phyloP scores from a whole-genome alignment of 2,329 filamentous ascomycete species.

The Fusarium coffeatum region DNA sequence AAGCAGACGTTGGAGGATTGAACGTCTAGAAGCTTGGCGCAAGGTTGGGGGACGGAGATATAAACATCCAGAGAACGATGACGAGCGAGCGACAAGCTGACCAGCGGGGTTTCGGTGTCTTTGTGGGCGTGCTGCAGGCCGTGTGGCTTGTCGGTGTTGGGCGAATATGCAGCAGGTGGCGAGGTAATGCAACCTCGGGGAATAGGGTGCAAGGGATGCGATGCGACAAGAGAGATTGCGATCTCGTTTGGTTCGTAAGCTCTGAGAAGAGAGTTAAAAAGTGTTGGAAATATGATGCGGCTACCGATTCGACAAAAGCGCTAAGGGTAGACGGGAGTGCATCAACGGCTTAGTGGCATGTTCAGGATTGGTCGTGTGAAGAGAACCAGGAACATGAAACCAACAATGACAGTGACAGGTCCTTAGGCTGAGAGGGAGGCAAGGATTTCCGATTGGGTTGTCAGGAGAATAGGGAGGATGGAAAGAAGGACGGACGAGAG shows the following conservation, averaged over 20 bases:
- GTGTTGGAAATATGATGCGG: background rate
- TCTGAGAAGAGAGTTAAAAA: conserved; percentile 8
- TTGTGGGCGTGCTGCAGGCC: conserved; percentile 30
- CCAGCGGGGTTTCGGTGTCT: conserved; percentile 35
- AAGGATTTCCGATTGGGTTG: conserved; percentile 9
- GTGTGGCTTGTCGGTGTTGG: conserved; percentile 33
- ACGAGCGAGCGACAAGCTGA: conserved; percentile 37
- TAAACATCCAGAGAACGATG: conserved; percentile 25
- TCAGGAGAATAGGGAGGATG: background rate
- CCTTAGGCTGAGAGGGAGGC: background rate
- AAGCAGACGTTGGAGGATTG: conserved; percentile 17
- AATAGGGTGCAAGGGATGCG: conserved; percentile 23
- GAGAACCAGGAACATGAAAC: conserved; percentile 39
- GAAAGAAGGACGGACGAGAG: background rate
- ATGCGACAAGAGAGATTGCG: conserved; percentile 28
- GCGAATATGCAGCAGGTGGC: conserved; percentile 24
- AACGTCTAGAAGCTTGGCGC: conserved; percentile 22
- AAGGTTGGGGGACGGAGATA: conserved; percentile 29
- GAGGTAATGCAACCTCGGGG: conserved; percentile 33
- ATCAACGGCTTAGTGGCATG: conserved; percentile 40
- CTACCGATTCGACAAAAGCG: conserved; percentile 3
- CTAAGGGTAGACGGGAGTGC: conserved; percentile 35
- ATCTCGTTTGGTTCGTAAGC: conserved; percentile 4
- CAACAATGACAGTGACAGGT: background rate
- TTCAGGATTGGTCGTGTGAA: conserved; percentile 26